Percentiles rank a stretch among this genome's conserved stretches.
phyloP scores from a whole-genome alignment of 2,329 filamentous ascomycete species.

The Exophiala mesophila region DNA sequence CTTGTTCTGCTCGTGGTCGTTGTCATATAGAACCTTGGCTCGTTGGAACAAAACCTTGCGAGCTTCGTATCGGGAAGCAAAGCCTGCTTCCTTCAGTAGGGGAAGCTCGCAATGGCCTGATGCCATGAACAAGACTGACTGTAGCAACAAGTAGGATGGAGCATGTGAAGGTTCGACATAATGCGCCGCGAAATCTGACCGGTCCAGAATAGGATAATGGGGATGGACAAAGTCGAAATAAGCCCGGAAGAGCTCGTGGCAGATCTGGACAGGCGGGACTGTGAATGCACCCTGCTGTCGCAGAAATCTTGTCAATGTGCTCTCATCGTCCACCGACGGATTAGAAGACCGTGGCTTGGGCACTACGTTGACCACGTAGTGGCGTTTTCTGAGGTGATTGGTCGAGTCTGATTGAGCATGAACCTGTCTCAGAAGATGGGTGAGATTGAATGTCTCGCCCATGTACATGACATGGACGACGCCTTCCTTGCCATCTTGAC shows the following conservation, averaged over 20 bases:
- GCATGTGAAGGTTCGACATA: conserved; percentile 17
- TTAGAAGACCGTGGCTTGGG: conserved; percentile 18
- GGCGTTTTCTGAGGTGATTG: conserved; percentile 11
- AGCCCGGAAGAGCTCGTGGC: conserved; percentile 22
- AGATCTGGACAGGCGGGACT: conserved; percentile 18
- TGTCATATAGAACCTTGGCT: conserved; percentile 27
- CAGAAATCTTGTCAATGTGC: conserved; percentile 20
- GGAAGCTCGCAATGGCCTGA: conserved; percentile 20
- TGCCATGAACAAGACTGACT: conserved; percentile 22
- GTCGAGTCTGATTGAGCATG: conserved; percentile 15
- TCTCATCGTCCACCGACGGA: conserved; percentile 21
- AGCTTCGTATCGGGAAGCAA: conserved; percentile 22
- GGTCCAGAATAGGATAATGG: conserved; percentile 25
- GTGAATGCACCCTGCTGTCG: conserved; percentile 21
- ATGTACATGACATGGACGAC: conserved; percentile 20
- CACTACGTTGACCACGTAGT: conserved; percentile 16
- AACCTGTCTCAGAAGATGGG: conserved; percentile 23
- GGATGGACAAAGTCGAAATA: conserved; percentile 26
- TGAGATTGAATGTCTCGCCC: conserved; percentile 21
- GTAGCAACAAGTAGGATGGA: conserved; percentile 21
- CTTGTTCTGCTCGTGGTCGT: conserved; percentile 25
- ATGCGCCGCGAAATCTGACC: conserved; percentile 18
- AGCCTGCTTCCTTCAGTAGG: conserved; percentile 14
- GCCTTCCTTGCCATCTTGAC: conserved; percentile 14
- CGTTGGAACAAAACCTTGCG: conserved; percentile 26